Conservation (phyloP, 2,329 filamentous ascomycete species). For the Hypomyces perniciosus region DNA sequence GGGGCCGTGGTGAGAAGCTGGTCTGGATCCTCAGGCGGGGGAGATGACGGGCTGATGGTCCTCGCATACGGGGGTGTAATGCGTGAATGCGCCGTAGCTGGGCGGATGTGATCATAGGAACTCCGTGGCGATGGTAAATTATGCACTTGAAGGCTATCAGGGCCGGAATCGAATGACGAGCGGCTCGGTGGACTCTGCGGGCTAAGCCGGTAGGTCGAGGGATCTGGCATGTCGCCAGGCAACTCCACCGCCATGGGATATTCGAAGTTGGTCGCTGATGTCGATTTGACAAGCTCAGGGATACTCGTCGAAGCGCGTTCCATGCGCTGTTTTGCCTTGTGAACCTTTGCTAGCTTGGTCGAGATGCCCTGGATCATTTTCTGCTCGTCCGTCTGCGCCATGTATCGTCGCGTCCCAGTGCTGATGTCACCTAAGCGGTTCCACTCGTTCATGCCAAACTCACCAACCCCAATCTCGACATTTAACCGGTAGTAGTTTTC, state of each 20-base stretch:
- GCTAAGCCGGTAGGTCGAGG: slow-evolving; percentile 26
- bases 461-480: slow-evolving; percentile 89
- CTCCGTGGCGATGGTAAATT: slow-evolving; percentile 41
- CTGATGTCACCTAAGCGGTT: slow-evolving; percentile 89
- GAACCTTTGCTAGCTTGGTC: slow-evolving; percentile 75
- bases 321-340: slow-evolving; percentile 66
- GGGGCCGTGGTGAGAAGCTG: slow-evolving; percentile 51
- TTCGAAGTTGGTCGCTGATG: slow-evolving; percentile 33
- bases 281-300: slow-evolving; percentile 39
- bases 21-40: slow-evolving; percentile 40
- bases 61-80: slow-evolving; percentile 23
- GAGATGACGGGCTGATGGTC: slow-evolving; percentile 25
- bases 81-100: slow-evolving; percentile 25
- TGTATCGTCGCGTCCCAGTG: slow-evolving; percentile 80
- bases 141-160: slow-evolving; percentile 38
- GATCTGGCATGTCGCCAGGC: slow-evolving; percentile 47
- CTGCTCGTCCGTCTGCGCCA: slow-evolving; percentile 67
- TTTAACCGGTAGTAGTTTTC: slow-evolving; percentile 97
- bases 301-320: slow-evolving; percentile 42
- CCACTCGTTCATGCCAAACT: slow-evolving; percentile 99
- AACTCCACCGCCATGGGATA: slow-evolving; percentile 51
- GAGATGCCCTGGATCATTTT: slow-evolving; percentile 70
- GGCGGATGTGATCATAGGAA: slow-evolving; percentile 42
- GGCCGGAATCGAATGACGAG: slow-evolving; percentile 52
- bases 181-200: slow-evolving; percentile 37